Conservation (phyloP, 2,329 filamentous ascomycete genomes). For the Botrytis byssoidea region DNA sequence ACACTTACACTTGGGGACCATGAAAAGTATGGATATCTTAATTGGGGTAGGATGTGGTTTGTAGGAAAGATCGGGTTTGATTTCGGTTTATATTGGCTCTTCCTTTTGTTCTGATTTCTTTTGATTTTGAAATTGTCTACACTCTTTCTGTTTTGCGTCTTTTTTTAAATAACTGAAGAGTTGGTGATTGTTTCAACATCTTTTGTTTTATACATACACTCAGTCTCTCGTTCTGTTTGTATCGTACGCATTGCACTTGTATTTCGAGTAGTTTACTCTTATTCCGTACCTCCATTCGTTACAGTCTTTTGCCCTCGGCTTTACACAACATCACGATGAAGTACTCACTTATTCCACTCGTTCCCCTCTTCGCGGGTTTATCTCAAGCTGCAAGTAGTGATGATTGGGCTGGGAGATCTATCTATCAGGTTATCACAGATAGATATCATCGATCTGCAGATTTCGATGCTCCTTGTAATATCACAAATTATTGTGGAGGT, state of each 20-base stretch:
- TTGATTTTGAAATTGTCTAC: neutral
- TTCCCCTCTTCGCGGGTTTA: conserved; percentile 6
- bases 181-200: neutral
- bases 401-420: conserved; percentile 16
- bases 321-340: conserved; percentile 13
- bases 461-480: conserved; percentile 29
- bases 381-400: conserved; percentile 15
- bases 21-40: neutral
- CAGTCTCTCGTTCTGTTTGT: conserved; percentile 3
- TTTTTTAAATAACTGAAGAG: neutral
- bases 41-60: neutral
- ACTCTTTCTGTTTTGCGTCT: neutral
- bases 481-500: conserved; percentile 48
- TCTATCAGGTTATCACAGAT: conserved; percentile 30
- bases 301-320: conserved; percentile 3
- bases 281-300: neutral
- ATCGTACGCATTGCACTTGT: neutral
- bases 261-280: conserved; percentile 4
- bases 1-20: neutral
- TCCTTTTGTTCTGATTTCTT: neutral
- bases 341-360: conserved; percentile 13
- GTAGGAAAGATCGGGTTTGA: neutral
- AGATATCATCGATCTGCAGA: conserved; percentile 45
- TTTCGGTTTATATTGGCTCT: neutral
- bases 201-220: neutral